phyloP scores from a whole-genome alignment of 345 rosid species.

The Abelmoschus esculentus region DNA sequence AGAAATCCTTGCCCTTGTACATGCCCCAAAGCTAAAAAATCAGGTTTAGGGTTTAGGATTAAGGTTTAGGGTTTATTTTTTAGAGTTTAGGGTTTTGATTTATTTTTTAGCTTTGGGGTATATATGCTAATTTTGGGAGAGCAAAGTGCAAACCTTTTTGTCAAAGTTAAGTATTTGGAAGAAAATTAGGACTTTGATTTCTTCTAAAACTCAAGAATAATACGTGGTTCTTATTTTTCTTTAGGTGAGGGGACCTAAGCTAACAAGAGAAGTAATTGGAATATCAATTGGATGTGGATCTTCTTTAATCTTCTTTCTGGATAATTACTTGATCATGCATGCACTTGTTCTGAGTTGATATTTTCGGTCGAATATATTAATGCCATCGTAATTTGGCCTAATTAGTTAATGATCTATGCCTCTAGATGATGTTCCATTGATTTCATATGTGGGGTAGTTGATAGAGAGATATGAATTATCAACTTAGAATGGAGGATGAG shows the following conservation, averaged over 20 bases:
- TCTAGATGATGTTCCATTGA: not conserved
- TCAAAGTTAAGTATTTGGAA: not conserved
- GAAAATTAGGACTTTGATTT: not conserved
- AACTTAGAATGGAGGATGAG: not conserved
- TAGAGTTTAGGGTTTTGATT: no score
- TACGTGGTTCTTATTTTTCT: not conserved
- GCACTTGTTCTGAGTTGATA: not conserved
- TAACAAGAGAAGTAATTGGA: not conserved
- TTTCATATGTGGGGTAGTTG: not conserved
- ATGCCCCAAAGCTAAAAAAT: no score
- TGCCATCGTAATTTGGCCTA: not conserved
- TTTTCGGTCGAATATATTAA: not conserved
- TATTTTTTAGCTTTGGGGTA: no score
- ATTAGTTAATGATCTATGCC: not conserved
- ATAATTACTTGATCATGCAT: not conserved
- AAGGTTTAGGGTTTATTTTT: no score
- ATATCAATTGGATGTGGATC: not conserved
- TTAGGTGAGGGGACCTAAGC: not conserved
- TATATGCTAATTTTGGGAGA: not conserved
- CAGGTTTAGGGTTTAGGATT: no score
- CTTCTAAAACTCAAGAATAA: not conserved
- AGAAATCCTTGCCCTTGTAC: no score
- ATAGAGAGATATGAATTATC: not conserved
- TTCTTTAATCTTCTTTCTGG: not conserved
- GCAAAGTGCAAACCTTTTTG: not conserved